These are phyloP conservation scores for Circinella umbellata DNA, from an alignment of 371 early-diverging fungal genomes.

Conservation along the genomic window DNA sequence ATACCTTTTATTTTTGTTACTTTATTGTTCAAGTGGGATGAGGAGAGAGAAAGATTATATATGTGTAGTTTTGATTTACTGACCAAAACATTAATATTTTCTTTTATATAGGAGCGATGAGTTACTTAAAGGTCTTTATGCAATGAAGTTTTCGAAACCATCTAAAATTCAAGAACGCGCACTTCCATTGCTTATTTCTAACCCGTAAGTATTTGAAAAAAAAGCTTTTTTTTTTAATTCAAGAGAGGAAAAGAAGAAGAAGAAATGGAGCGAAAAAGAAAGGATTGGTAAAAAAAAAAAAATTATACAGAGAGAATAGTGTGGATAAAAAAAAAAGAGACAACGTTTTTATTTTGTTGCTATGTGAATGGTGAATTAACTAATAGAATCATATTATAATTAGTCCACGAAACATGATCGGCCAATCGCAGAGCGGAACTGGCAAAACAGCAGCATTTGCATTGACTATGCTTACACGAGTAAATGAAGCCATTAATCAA, in stretches of 20 bases:
- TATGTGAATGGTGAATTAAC: no score
- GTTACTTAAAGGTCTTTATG: conserved; percentile 91
- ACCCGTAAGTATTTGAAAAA: conserved; percentile 57
- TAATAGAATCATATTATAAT: no score
- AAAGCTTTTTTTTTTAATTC: no score
- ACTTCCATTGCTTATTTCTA: conserved; percentile 81
- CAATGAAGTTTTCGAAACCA: conserved; percentile 91
- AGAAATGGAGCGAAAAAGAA: no score
- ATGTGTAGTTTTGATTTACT: background rate
- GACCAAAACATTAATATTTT: background rate
- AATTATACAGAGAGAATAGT: no score
- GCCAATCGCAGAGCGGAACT: conserved; percentile 58
- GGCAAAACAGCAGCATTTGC: conserved; percentile 98
- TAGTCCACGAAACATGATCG: conserved; percentile 56
- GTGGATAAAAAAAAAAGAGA: background rate
- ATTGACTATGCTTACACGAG: conserved; percentile 84
- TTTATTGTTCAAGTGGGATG: background rate
- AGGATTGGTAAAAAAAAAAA: background rate
- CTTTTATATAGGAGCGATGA: conserved; percentile 55
- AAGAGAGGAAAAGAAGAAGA: background rate
- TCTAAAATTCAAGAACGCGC: conserved; percentile 97
- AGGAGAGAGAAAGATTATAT: background rate
- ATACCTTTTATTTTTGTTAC: no score
- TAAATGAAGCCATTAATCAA: conserved; percentile 54
- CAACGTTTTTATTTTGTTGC: no score